These are phyloP conservation scores for Cutaneotrichosporon sp. DNA, from an alignment of 1,284 basidiomycete genomes.

Conservation along the genomic window DNA sequence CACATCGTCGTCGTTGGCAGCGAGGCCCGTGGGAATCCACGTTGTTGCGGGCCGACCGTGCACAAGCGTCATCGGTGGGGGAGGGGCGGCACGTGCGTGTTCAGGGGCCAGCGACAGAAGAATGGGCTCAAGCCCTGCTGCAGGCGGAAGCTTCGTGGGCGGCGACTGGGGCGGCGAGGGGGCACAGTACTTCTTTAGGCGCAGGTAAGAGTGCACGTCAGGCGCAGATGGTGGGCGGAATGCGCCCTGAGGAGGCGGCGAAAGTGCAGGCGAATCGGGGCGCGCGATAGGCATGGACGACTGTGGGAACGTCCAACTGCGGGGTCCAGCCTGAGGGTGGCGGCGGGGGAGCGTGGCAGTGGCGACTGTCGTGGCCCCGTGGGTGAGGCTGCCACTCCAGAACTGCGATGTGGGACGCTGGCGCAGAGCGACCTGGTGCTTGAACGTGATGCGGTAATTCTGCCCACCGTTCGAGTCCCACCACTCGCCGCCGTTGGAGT, in stretches of 20 bases:
- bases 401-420: slow-evolving; percentile 6
- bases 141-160: slow-evolving; percentile 24
- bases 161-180: slow-evolving; percentile 52
- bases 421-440: slow-evolving; percentile 34
- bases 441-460: slow-evolving; percentile 56
- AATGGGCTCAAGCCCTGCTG: slow-evolving; percentile 2
- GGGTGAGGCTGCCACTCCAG: background rate
- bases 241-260: slow-evolving; percentile 34
- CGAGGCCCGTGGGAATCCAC: background rate
- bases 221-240: slow-evolving; percentile 46
- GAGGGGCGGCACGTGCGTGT: slow-evolving; percentile 8
- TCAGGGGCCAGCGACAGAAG: slow-evolving; percentile 17
- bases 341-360: slow-evolving; percentile 12
- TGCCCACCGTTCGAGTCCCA: slow-evolving; percentile 56
- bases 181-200: slow-evolving; percentile 48
- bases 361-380: slow-evolving; percentile 15
- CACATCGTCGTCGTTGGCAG: slow-evolving; percentile 6
- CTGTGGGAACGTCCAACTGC: slow-evolving; percentile 43
- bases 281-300: slow-evolving; percentile 6
- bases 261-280: slow-evolving; percentile 14
- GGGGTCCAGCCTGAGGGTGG: slow-evolving; percentile 20
- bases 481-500: slow-evolving; percentile 54
- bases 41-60: slow-evolving; percentile 43
- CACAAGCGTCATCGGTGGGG: slow-evolving; percentile 34
- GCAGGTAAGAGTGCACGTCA: slow-evolving; percentile 46